Evolutionary conservation across 768 basidiomycete species (phyloP), one percentile per base, ranked within the genome.

Genomic region (Floccularia luteovirens): DNA sequence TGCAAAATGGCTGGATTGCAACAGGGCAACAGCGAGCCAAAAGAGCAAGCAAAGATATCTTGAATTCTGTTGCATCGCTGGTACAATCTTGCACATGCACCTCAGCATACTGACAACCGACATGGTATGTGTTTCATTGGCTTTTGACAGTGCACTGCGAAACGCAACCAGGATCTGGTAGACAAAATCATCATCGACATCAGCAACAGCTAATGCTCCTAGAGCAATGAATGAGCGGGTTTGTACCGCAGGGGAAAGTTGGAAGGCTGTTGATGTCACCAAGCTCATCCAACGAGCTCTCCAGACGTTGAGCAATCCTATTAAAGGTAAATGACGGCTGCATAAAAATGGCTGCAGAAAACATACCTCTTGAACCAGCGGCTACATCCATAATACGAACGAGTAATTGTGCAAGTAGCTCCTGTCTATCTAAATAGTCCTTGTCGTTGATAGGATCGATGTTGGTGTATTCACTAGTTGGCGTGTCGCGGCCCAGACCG

Each of bases 121-220:
- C 32, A 73, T 62, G 0, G 80, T 79, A 50, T 88, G 82, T 14
- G 72, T 67, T 50, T 84, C 82, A 22, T 73, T 76, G n/a, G 79
- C 71, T 49, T 80, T 77, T 7, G 61, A 56, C 13, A 94, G 62
- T 0, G 86, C 83, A 0, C 73, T 80, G 46, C 75, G 77, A 58
- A 93, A 80, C 1, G 92, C 89, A 4, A 92, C 85, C 6, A 93
- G 75, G 60, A 94, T 90, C 55, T 96, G 92, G 50, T 93, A 94
- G 39, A 94, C 66, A 48, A 92, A 77, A 54, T 96, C 92, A 45
- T 93, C 92, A 47, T 96, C 92, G 30, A 92, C 85, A 19, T 91
- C 88, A 2, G 82, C 74, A 3, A 75, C 75, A 12, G 88, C 82
- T n/a, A 93, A 70, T n/a, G 75, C 70, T 3, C 87, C 87, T 6